A percentile compares a stretch with the other conserved stretches of the same genome.
Evolutionary conservation across 331 rosid genomes (phyloP).

Genomic region (Malus hybrid): DNA sequence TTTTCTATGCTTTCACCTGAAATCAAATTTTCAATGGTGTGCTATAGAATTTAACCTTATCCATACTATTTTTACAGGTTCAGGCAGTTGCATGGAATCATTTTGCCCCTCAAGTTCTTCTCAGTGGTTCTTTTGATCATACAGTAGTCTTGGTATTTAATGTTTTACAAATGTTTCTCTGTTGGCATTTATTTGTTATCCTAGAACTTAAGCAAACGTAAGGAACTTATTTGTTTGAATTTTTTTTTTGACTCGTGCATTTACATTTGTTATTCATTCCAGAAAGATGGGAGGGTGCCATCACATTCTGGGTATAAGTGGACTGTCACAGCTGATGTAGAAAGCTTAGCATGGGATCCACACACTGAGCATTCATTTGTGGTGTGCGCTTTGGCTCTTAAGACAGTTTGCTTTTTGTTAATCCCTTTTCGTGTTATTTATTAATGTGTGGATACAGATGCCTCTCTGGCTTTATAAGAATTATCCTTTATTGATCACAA

Average conservation of each 20-base stretch:
- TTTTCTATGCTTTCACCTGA: neutral
- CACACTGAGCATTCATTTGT: slow-evolving; percentile 76
- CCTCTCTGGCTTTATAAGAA: neutral
- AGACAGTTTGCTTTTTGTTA: neutral
- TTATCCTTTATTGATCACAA: slow-evolving; percentile 4
- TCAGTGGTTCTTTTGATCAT: slow-evolving; percentile 91
- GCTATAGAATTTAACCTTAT: neutral
- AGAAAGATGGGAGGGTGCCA: slow-evolving; percentile 84
- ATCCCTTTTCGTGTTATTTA: neutral
- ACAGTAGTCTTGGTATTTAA: slow-evolving; percentile 68
- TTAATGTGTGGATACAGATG: neutral
- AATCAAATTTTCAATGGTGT: neutral
- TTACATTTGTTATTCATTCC: slow-evolving; percentile 28
- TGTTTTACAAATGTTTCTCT: neutral
- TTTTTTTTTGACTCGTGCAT: neutral
- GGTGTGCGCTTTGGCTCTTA: slow-evolving; percentile 44
- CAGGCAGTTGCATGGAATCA: slow-evolving; percentile 92
- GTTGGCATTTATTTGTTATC: neutral
- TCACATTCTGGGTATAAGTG: slow-evolving; percentile 82
- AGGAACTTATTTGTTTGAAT: slow-evolving; percentile 4
- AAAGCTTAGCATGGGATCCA: slow-evolving; percentile 96
- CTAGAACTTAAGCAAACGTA: neutral
- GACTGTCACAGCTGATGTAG: slow-evolving; percentile 78
- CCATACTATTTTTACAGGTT: slow-evolving; percentile 50
- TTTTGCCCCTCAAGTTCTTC: slow-evolving; percentile 67